A percentile compares a stretch with the other conserved stretches of the same genome.
These are phyloP conservation scores for Thalia dealbata DNA, from an alignment of 176 grass and related monocot genomes.

Conservation along the genomic window DNA sequence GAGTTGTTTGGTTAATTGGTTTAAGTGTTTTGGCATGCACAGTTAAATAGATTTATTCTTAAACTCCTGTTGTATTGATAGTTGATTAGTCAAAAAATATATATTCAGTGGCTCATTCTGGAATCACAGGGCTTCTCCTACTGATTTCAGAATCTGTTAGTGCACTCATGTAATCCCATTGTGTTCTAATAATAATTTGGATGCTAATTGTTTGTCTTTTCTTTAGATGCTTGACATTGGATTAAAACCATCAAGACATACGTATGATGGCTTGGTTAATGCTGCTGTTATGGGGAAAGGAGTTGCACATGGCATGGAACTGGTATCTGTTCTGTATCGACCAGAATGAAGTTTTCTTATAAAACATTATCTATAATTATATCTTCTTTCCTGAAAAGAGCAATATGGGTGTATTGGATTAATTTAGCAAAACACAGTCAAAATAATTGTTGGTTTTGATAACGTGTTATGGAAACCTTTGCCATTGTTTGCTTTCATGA, in stretches of 20 bases:
- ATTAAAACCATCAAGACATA: conserved; percentile 48
- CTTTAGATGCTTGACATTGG: conserved; percentile 62
- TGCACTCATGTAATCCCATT: not conserved
- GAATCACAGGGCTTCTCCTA: not conserved
- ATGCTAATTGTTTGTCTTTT: conserved; percentile 2
- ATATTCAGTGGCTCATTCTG: not conserved
- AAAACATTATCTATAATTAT: not conserved
- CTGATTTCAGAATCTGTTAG: not conserved
- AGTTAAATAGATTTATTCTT: not conserved
- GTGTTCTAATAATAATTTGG: not conserved
- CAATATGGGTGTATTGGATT: not conserved
- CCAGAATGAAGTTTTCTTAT: not conserved
- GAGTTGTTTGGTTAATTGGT: not conserved
- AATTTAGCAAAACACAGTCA: not conserved
- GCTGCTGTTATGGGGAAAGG: conserved; percentile 43
- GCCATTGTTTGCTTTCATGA: not conserved
- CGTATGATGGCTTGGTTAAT: conserved; percentile 75
- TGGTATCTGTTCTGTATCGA: conserved; percentile 34
- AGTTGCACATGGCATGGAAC: conserved; percentile 46
- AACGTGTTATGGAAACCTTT: not conserved
- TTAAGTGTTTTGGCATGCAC: not conserved
- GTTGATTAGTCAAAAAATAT: not conserved
- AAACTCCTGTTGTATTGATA: not conserved
- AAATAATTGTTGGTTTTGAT: not conserved
- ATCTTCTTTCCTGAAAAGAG: not conserved